These are phyloP conservation scores for Colletotrichum lindemuthianum DNA, from an alignment of 2,329 filamentous ascomycete genomes.

Conservation along the genomic window DNA sequence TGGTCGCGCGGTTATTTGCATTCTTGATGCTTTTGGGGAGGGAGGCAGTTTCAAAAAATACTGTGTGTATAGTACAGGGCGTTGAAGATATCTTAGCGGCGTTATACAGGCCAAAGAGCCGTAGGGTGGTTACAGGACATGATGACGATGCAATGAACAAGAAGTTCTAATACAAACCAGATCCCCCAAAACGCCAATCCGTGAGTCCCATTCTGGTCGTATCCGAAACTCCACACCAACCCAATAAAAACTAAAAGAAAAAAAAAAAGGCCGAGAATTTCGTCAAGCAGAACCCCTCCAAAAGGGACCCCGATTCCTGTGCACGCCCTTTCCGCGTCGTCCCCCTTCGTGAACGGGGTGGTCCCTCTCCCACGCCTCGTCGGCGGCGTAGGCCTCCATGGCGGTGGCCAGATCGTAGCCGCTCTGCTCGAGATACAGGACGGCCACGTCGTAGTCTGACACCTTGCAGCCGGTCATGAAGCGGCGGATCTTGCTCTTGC, in stretches of 20 bases:
- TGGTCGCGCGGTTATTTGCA: neutral
- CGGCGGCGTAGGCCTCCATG: slow-evolving; percentile 71
- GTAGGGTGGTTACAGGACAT: slow-evolving; percentile 30
- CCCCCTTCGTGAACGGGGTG: slow-evolving; percentile 64
- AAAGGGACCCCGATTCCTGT: slow-evolving; percentile 42
- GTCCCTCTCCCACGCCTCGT: slow-evolving; percentile 79
- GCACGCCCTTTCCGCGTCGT: slow-evolving; percentile 42
- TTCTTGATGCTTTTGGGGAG: neutral
- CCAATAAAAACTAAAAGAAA: too few relatives aligned
- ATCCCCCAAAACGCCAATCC: slow-evolving; percentile 12
- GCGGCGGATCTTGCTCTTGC: slow-evolving; percentile 75
- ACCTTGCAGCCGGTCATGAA: slow-evolving; percentile 86
- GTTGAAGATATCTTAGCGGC: slow-evolving; percentile 28
- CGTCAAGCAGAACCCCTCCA: slow-evolving; percentile 42
- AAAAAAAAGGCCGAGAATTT: too few relatives aligned
- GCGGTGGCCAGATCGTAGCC: slow-evolving; percentile 74
- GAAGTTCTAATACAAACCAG: slow-evolving; percentile 30
- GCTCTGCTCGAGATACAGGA: slow-evolving; percentile 78
- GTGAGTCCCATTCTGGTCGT: neutral
- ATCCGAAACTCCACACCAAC: neutral
- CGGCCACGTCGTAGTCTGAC: slow-evolving; percentile 78
- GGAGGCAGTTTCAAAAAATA: neutral
- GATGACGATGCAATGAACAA: slow-evolving; percentile 37
- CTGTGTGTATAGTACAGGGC: slow-evolving; percentile 29
- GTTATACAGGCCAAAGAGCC: slow-evolving; percentile 34